phyloP scores from a whole-genome alignment of 2,329 filamentous ascomycete species.

The Dothidotthia symphoricarpi region DNA sequence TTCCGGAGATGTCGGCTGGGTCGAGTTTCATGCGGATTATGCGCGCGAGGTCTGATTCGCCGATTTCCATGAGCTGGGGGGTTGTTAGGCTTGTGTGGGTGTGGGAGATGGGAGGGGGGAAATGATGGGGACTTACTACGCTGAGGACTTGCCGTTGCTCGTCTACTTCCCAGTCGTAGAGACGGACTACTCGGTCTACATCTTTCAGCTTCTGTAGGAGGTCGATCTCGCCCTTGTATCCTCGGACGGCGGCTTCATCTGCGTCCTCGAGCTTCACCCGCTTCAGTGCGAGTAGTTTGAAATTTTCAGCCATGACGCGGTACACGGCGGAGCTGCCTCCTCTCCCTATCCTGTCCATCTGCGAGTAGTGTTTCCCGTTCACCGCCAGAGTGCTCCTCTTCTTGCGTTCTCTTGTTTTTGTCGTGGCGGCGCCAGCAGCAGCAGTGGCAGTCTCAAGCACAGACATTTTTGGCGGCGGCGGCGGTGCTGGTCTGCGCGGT shows the following conservation, averaged over 20 bases:
- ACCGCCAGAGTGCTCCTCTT: slow-evolving; percentile 81
- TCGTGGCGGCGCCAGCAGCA: slow-evolving; percentile 74
- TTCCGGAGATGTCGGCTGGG: slow-evolving; percentile 52
- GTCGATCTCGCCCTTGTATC: slow-evolving; percentile 95
- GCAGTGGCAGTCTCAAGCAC: slow-evolving; percentile 88
- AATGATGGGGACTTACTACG: slow-evolving; percentile 59
- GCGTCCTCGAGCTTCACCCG: slow-evolving; percentile 86
- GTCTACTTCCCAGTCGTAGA: slow-evolving; percentile 93
- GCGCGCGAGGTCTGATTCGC: slow-evolving; percentile 87
- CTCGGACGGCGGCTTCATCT: slow-evolving; percentile 77
- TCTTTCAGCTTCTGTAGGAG: slow-evolving; percentile 76
- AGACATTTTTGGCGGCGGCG: slow-evolving; percentile 93
- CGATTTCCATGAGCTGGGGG: slow-evolving; percentile 86
- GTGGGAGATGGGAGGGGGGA: not conserved
- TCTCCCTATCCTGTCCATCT: slow-evolving; percentile 85
- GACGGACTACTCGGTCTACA: slow-evolving; percentile 83
- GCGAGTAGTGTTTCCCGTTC: slow-evolving; percentile 87
- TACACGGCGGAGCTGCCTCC: slow-evolving; percentile 95
- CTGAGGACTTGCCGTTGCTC: slow-evolving; percentile 85
- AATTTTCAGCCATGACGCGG: slow-evolving; percentile 94
- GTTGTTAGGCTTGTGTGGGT: slow-evolving; percentile 8
- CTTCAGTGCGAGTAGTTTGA: slow-evolving; percentile 92
- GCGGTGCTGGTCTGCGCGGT: slow-evolving; percentile 72
- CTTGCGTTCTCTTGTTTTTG: slow-evolving; percentile 67
- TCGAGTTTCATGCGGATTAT: slow-evolving; percentile 70